Conservation (phyloP, 2,329 filamentous ascomycete genomes). For the Diaporthe sp. region DNA sequence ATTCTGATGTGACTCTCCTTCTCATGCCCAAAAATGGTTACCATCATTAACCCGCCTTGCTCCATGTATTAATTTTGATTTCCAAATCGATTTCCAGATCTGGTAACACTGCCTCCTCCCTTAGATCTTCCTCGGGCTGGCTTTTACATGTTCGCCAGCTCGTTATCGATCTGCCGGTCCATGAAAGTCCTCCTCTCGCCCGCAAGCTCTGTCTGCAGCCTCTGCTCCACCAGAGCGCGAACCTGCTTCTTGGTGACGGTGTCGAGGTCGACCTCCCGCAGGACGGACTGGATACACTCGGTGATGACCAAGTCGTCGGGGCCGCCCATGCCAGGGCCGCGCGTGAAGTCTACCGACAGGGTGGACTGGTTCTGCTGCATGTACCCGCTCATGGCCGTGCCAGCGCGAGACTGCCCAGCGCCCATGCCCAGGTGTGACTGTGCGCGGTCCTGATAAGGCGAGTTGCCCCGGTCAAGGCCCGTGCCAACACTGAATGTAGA, state of each 20-base stretch:
- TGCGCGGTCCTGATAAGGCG: slow-evolving; percentile 71
- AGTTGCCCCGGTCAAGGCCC: slow-evolving; percentile 62
- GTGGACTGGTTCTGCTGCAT: slow-evolving; percentile 62
- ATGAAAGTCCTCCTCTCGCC: slow-evolving; percentile 91
- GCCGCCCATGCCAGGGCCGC: slow-evolving; percentile 65
- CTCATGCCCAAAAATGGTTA: slow-evolving; percentile 22
- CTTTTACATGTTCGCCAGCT: slow-evolving; percentile 92
- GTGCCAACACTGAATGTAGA: slow-evolving; percentile 78
- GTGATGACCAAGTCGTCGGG: slow-evolving; percentile 86
- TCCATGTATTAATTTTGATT: slow-evolving; percentile 12
- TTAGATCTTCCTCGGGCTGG: background rate
- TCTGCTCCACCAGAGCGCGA: slow-evolving; percentile 90
- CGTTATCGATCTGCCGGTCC: slow-evolving; percentile 92
- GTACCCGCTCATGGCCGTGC: slow-evolving; percentile 62
- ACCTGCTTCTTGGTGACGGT: slow-evolving; percentile 99
- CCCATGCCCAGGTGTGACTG: slow-evolving; percentile 66
- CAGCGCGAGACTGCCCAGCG: slow-evolving; percentile 54
- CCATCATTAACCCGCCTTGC: slow-evolving; percentile 33
- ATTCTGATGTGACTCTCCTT: slow-evolving; percentile 7
- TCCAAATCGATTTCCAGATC: background rate
- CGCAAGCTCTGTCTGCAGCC: slow-evolving; percentile 88
- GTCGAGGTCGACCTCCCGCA: slow-evolving; percentile 92
- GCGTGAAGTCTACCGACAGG: slow-evolving; percentile 73
- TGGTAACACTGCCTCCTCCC: background rate
- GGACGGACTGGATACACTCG: slow-evolving; percentile 85